Percentiles rank a stretch among this genome's conserved stretches.
These are phyloP conservation scores for Stropharia rugosoannulata DNA, from an alignment of 768 basidiomycete species.

Conservation along the genomic window DNA sequence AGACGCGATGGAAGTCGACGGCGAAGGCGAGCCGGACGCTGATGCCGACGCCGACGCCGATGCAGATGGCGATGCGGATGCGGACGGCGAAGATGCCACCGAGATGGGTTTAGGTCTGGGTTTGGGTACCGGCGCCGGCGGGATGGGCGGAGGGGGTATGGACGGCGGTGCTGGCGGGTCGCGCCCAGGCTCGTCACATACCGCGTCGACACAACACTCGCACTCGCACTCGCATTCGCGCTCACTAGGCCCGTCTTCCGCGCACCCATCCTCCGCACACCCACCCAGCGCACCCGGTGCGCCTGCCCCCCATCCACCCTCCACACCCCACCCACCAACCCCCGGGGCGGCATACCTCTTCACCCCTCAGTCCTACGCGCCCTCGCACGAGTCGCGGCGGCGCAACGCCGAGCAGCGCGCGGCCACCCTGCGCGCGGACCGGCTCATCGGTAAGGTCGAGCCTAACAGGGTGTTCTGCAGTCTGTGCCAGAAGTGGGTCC, in stretches of 20 bases:
- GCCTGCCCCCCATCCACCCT: too few relatives aligned
- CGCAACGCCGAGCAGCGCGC: slow-evolving; percentile 81
- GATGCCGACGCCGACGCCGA: too few relatives aligned
- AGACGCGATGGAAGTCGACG: too few relatives aligned
- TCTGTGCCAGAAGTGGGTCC: slow-evolving; percentile 81
- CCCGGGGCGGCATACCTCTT: slow-evolving; percentile 37
- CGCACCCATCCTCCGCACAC: not conserved
- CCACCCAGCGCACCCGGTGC: not conserved
- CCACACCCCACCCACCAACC: not conserved
- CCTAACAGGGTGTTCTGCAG: slow-evolving; percentile 74
- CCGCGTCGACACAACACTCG: not conserved
- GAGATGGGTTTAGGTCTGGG: too few relatives aligned
- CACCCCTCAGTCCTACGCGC: slow-evolving; percentile 54
- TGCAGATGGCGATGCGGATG: too few relatives aligned
- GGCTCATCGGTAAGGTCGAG: slow-evolving; percentile 66
- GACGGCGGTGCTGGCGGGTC: not conserved
- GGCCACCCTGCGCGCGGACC: slow-evolving; percentile 65
- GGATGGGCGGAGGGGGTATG: not conserved
- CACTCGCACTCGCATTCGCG: not conserved
- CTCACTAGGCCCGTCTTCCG: not conserved
- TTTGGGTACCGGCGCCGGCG: not conserved
- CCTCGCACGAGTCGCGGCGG: slow-evolving; percentile 63
- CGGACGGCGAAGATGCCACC: too few relatives aligned
- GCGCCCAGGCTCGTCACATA: too few relatives aligned
- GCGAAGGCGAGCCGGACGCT: too few relatives aligned